phyloP scores from a whole-genome alignment of 2,329 filamentous ascomycete species.

The Monosporascus sp. region DNA sequence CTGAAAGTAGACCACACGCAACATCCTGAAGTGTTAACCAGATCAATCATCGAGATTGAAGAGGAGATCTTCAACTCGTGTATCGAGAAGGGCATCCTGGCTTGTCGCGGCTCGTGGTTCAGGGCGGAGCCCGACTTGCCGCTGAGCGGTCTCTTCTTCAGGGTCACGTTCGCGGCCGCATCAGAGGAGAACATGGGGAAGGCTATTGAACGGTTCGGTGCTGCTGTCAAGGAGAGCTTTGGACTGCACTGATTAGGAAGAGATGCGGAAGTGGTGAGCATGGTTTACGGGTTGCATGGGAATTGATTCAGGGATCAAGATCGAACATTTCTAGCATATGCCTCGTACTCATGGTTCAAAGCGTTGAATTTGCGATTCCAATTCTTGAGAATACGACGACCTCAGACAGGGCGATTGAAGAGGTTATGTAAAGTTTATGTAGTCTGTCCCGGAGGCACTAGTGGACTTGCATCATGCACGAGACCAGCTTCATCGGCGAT shows the following conservation, averaged over 20 bases:
- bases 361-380: too few relatives aligned
- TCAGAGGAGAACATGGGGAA: conserved; percentile 63
- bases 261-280: background rate
- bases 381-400: too few relatives aligned
- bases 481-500: too few relatives aligned
- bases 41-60: conserved; percentile 63
- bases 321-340: too few relatives aligned
- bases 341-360: too few relatives aligned
- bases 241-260: conserved; percentile 15
- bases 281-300: background rate
- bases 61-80: conserved; percentile 78
- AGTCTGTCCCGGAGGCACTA: too few relatives aligned
- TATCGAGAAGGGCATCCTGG: conserved; percentile 71
- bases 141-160: conserved; percentile 71
- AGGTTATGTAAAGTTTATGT: too few relatives aligned
- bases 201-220: conserved; percentile 70
- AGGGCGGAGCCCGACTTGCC: conserved; percentile 62
- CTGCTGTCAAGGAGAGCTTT: conserved; percentile 60
- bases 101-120: conserved; percentile 90
- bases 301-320: too few relatives aligned
- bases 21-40: conserved; percentile 55
- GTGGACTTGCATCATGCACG: too few relatives aligned
- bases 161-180: conserved; percentile 83
- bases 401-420: too few relatives aligned
- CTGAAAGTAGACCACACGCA: conserved; percentile 60